phyloP scores from a whole-genome alignment of 2,329 filamentous ascomycete species.

The Apiospora malaysiana region DNA sequence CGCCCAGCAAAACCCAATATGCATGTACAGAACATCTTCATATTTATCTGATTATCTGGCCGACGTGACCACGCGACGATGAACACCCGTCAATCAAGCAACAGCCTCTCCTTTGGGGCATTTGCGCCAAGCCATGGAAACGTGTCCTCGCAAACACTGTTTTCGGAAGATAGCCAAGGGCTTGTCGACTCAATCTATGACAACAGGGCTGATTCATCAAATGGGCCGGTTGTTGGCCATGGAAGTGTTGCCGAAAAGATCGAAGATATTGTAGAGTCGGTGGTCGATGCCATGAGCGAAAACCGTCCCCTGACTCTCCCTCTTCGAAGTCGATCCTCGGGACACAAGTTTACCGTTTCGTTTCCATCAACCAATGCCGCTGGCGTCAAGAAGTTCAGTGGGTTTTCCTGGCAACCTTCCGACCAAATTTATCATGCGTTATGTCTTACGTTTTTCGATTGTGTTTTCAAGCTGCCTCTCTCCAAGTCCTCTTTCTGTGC shows the following conservation, averaged over 20 bases:
- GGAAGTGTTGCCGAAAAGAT: conserved; percentile 40
- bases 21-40: neutral
- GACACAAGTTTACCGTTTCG: conserved; percentile 30
- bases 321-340: conserved; percentile 45
- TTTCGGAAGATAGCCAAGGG: neutral
- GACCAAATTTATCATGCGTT: conserved; percentile 21
- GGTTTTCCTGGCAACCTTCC: conserved; percentile 25
- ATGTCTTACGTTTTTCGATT: conserved; percentile 10
- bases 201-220: neutral
- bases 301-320: conserved; percentile 53
- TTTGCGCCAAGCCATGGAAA: neutral
- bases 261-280: conserved; percentile 58
- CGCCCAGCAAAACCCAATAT: neutral
- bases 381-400: conserved; percentile 38
- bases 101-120: neutral
- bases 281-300: conserved; percentile 55
- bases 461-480: conserved; percentile 54
- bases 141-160: neutral
- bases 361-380: conserved; percentile 33
- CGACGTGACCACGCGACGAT: neutral
- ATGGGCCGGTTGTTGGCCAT: neutral
- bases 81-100: neutral
- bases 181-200: neutral
- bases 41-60: neutral
- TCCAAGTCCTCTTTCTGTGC: conserved; percentile 64